These are phyloP conservation scores for Fusarium sp. DNA, from an alignment of 2,329 filamentous ascomycete genomes.

Conservation along the genomic window DNA sequence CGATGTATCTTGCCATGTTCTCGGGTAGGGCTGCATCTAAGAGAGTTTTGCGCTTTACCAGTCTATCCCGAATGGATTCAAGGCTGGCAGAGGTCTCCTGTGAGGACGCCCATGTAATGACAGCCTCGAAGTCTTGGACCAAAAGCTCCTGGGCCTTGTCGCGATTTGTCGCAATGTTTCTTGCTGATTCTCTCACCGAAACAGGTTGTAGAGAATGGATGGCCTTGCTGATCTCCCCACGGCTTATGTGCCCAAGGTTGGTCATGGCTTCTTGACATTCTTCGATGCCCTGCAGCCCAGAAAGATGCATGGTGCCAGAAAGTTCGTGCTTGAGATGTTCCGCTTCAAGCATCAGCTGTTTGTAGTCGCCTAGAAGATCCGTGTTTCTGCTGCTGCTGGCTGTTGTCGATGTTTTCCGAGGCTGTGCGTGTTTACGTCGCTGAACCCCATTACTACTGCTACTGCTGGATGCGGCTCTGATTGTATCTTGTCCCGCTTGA, in stretches of 20 bases:
- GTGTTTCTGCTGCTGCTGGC: not conserved
- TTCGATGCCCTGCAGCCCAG: not conserved
- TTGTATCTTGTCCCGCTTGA: not conserved
- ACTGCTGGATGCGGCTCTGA: not conserved
- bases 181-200: not conserved
- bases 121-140: not conserved
- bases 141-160: slow-evolving; percentile 2
- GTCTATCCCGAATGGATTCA: not conserved
- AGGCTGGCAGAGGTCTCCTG: not conserved
- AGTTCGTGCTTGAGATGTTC: slow-evolving; percentile 1
- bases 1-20: not conserved
- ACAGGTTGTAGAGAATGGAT: not conserved
- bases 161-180: not conserved
- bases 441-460: not conserved
- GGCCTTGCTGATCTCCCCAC: not conserved
- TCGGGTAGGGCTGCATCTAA: not conserved
- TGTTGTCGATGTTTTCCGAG: not conserved
- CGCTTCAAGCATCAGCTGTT: not conserved
- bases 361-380: not conserved
- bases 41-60: not conserved
- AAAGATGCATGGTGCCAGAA: not conserved
- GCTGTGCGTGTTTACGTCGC: not conserved
- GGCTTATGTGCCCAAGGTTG: not conserved
- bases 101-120: not conserved
- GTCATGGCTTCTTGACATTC: not conserved